Evolutionary conservation across 306 rosid species (phyloP).

Genomic region (Cucumis hystrix): DNA sequence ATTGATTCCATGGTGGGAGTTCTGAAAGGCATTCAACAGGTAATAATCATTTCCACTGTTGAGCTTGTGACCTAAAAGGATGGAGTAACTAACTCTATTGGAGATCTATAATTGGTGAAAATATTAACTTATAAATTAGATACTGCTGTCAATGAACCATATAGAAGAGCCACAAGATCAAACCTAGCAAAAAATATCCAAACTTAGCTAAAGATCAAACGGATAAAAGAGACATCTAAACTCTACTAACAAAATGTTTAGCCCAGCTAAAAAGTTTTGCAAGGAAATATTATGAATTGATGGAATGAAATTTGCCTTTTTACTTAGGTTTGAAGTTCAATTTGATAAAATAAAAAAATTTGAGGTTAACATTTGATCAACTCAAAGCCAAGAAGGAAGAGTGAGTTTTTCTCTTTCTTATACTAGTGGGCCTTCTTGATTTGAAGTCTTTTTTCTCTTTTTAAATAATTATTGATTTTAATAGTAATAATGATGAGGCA

Average conservation of each 20-base stretch:
- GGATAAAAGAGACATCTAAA: background rate
- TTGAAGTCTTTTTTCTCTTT: background rate
- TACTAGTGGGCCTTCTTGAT: background rate
- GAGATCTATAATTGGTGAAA: background rate
- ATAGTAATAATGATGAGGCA: background rate
- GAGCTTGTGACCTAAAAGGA: background rate
- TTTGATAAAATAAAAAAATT: background rate
- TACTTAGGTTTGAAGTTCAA: background rate
- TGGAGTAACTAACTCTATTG: slow-evolving; percentile 8
- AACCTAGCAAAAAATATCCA: background rate
- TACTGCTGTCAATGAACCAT: background rate
- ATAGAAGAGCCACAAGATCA: background rate
- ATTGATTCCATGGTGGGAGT: slow-evolving; percentile 89
- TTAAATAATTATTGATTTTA: background rate
- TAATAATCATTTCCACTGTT: slow-evolving; percentile 11
- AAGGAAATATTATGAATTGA: background rate
- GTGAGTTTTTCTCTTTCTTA: background rate
- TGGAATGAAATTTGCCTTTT: background rate
- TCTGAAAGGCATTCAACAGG: slow-evolving; percentile 83
- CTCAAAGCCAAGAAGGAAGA: background rate
- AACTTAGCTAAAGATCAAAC: background rate
- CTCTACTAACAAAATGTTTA: background rate
- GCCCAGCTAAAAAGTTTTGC: background rate
- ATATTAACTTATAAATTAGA: background rate
- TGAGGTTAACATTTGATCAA: background rate